Percentiles rank a stretch among this genome's conserved stretches.
phyloP scores from a whole-genome alignment of 1,139 yeast species.

The Saccharomyces hybrid region DNA sequence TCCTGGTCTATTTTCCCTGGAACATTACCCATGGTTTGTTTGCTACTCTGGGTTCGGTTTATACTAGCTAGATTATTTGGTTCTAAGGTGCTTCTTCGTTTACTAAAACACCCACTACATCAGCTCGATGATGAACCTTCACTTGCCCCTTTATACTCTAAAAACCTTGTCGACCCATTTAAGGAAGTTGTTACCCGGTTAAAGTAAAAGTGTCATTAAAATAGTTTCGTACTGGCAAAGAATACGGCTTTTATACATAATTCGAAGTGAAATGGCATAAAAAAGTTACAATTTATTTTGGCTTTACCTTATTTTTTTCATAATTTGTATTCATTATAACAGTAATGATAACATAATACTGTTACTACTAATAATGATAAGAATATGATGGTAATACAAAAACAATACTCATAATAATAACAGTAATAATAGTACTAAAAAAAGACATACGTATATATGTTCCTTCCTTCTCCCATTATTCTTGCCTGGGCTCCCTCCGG shows the following conservation, averaged over 20 bases:
- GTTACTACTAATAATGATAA: neutral
- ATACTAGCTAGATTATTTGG: neutral
- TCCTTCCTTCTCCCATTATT: neutral
- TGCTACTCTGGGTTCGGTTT: neutral
- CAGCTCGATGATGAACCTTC: conserved; percentile 3
- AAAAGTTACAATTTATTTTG: neutral
- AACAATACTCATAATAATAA: neutral
- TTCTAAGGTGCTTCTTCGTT: too few species aligned
- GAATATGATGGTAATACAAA: neutral
- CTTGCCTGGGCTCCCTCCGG: too few species aligned
- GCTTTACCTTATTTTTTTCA: neutral
- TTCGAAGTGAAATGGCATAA: neutral
- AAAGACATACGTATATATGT: neutral
- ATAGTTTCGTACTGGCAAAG: neutral
- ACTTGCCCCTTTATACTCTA: conserved; percentile 4
- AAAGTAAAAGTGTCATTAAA: neutral
- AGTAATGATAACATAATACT: neutral
- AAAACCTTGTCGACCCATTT: conserved; percentile 2
- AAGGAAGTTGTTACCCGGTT: neutral
- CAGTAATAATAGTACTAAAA: neutral
- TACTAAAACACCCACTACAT: neutral
- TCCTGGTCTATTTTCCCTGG: conserved; percentile 45
- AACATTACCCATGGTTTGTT: conserved; percentile 47
- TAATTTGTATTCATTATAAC: neutral
- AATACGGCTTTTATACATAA: neutral